Conservation (phyloP, 164 flowering plant species). For the Protea cynaroides region DNA sequence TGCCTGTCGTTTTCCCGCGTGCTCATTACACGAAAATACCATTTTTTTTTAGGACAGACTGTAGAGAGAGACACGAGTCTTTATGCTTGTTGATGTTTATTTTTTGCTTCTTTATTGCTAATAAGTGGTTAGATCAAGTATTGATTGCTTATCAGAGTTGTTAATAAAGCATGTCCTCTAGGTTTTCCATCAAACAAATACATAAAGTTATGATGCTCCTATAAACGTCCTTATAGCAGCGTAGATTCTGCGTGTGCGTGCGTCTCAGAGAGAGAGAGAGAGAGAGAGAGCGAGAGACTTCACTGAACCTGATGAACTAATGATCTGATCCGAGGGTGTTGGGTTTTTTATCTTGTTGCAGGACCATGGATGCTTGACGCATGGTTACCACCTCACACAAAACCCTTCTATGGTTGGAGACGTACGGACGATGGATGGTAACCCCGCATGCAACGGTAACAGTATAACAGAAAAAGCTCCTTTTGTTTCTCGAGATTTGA, state of each 20-base stretch:
- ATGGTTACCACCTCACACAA: background rate
- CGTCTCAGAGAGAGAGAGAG: background rate
- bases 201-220: background rate
- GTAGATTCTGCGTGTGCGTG: background rate
- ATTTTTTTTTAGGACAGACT: background rate
- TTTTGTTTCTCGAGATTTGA: background rate
- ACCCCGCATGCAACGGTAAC: slow-evolving; percentile 3
- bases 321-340: slow-evolving; percentile 6
- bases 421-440: slow-evolving; percentile 1
- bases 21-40: background rate
- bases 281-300: background rate
- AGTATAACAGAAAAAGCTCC: background rate
- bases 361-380: background rate
- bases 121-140: background rate
- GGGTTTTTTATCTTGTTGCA: slow-evolving; percentile 3
- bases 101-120: background rate
- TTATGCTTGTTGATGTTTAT: background rate
- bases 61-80: too few relatives aligned
- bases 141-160: background rate
- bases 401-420: slow-evolving; percentile 2
- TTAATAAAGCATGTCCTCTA: background rate
- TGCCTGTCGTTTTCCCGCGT: background rate
- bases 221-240: background rate
- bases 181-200: background rate
- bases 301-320: too few relatives aligned